Base-by-base conservation (phyloP, 805 yeast genomes). In the Ogataea methylovora region DNA sequence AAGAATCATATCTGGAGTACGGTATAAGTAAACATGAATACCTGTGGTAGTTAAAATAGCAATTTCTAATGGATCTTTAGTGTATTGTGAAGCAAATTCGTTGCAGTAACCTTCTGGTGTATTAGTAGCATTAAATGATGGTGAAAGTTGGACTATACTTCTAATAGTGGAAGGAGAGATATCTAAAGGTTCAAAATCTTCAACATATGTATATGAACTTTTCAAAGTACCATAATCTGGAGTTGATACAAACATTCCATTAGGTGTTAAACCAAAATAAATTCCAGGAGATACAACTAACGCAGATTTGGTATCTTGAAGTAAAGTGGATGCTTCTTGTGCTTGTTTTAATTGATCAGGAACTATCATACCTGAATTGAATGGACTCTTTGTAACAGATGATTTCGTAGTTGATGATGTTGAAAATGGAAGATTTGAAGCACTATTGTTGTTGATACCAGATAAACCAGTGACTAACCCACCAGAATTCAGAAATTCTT, bases 161-260 rank as follows among this genome's bases (percentile, higher is more conserved):
- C 79, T 87, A 18, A 88, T 76, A 23, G 60, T 60, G 11, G 78
- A 77, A 14, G 43, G 35, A 25, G 71, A 72, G 11, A 73, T 64
- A 30, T 74, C 80, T 32, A 84, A 58, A 46, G 79, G 74, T 35
- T 87, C 85, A 3, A 92, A 86, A 52, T 84, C 90, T 56, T 87
- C 97, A 22, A 80, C 67, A 45, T 80, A 73, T 44, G 74, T 75
- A 39, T 76, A 76, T 38, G 77, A 76, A 43, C 78, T 79, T 50
- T 85, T 86, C 42, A 86, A 61, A 27, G 83, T 68, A 28, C 96
- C 95, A 49, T 84, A 79, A 56, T 92, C 96, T 7, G 92, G 81
- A 8, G 86, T 80, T 30, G 90, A 69, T 3, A 82, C 79, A 54
- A 83, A 86, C 16, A 85, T 57, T 35, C 71, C 69, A 39, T 65